These are phyloP conservation scores for Dictyostelium citrinum DNA, from an alignment of 78 protist genomes.

Conservation along the genomic window DNA sequence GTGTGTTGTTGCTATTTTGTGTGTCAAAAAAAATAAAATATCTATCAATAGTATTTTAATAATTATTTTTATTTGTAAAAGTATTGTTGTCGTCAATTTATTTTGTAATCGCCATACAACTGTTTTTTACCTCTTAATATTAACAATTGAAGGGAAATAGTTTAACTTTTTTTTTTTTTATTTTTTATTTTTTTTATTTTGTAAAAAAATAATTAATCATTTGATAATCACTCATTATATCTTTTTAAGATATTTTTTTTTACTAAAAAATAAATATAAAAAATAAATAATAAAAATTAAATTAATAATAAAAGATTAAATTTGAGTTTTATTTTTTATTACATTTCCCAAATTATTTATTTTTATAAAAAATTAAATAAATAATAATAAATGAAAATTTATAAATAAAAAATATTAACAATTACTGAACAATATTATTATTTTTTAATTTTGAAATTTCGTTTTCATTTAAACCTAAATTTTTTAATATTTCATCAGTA, in stretches of 20 bases:
- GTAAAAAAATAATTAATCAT: too few relatives aligned
- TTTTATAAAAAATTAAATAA: neutral
- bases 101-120: neutral
- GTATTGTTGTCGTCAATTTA: neutral
- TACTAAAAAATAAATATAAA: too few relatives aligned
- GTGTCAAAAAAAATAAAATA: neutral
- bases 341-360: too few relatives aligned
- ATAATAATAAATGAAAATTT: neutral
- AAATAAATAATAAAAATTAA: too few relatives aligned
- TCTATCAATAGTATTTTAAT: neutral
- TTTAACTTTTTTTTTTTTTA: neutral
- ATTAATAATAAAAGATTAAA: too few relatives aligned
- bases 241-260: too few relatives aligned
- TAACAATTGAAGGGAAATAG: neutral
- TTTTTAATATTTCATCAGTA: slow-evolving; percentile 2
- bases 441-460: slow-evolving; percentile 8
- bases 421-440: slow-evolving; percentile 13
- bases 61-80: neutral
- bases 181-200: too few relatives aligned
- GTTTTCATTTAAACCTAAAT: neutral
- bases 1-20: neutral
- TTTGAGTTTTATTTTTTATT: too few relatives aligned
- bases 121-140: neutral
- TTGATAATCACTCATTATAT: too few relatives aligned
- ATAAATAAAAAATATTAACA: neutral